A percentile compares a stretch with the other conserved stretches of the same genome.
Evolutionary conservation across 257 asterid species (phyloP).

Genomic region (Datura wrightii): DNA sequence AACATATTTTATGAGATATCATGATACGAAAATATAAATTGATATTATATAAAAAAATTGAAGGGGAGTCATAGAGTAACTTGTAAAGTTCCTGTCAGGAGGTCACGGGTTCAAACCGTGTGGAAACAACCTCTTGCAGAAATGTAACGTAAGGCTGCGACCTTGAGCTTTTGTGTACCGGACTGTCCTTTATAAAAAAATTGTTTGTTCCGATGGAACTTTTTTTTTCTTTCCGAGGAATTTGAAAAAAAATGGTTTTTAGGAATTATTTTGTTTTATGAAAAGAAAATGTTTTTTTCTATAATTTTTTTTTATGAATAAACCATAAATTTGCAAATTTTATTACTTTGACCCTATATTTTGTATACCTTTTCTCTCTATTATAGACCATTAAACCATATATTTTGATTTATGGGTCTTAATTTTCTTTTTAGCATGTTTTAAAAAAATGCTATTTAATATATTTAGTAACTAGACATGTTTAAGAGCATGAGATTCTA

Average conservation of each 20-base stretch:
- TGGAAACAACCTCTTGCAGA: too few species aligned
- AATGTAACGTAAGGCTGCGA: too few species aligned
- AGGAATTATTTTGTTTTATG: not conserved
- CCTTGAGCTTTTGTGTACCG: too few species aligned
- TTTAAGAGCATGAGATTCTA: not conserved
- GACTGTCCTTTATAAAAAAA: too few species aligned
- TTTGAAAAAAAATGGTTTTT: too few species aligned
- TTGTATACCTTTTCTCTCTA: not conserved
- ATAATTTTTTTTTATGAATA: not conserved
- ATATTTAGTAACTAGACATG: not conserved
- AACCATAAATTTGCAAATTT: not conserved
- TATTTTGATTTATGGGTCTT: not conserved
- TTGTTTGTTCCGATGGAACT: too few species aligned
- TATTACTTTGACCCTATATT: not conserved
- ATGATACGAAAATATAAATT: not conserved
- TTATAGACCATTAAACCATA: not conserved
- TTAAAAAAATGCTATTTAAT: not conserved
- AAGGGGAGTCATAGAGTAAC: too few species aligned
- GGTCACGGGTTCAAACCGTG: too few species aligned
- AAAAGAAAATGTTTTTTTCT: not conserved
- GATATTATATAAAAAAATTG: too few species aligned
- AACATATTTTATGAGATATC: fast-evolving
- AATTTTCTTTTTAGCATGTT: not conserved
- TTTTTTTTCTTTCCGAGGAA: too few species aligned
- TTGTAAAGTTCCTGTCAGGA: too few species aligned